phyloP scores from a whole-genome alignment of 257 asterid species.

The Nicotiana attenuata region DNA sequence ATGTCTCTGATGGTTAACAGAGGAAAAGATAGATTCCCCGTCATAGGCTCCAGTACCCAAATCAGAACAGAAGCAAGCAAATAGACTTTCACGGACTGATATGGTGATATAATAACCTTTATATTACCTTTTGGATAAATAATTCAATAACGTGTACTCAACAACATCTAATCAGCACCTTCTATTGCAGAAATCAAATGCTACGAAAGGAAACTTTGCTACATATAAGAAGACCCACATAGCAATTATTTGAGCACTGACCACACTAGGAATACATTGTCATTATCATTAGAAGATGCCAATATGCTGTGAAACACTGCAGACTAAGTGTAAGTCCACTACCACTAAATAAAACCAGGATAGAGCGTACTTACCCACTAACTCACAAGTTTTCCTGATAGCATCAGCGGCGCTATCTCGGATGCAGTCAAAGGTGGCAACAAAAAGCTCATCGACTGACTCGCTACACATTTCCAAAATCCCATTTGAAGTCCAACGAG shows the following conservation, averaged over 20 bases:
- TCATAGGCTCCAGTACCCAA: neutral
- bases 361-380: slow-evolving; percentile 49
- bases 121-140: neutral
- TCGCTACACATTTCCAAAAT: slow-evolving; percentile 40
- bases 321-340: neutral
- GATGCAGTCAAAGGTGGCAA: slow-evolving; percentile 90
- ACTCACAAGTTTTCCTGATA: slow-evolving; percentile 56
- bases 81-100: neutral
- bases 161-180: neutral
- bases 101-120: neutral
- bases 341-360: neutral
- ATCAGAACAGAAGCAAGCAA: neutral
- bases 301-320: neutral
- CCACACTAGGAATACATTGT: neutral
- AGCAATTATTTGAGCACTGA: neutral
- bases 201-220: neutral
- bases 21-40: neutral
- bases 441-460: slow-evolving; percentile 86
- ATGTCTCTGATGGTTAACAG: neutral
- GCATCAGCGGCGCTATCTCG: slow-evolving; percentile 69
- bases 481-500: slow-evolving; percentile 38
- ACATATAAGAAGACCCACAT: neutral
- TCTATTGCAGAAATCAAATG: neutral
- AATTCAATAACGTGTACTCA: neutral
- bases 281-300: neutral